Conservation (phyloP, 306 rosid genomes). For the Sindora glabra region DNA sequence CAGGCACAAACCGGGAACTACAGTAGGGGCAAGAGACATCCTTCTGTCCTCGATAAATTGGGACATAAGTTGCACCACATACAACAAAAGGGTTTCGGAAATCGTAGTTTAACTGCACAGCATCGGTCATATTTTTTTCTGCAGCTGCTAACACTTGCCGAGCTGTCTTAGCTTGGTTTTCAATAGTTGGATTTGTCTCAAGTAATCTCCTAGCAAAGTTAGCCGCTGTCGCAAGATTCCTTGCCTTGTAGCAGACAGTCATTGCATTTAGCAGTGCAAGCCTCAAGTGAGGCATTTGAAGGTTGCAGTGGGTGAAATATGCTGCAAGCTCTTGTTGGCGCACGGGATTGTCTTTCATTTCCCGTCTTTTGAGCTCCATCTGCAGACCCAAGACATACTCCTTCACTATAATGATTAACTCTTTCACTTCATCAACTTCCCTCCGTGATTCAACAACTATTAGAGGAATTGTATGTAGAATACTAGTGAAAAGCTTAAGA, state of each 20-base stretch:
- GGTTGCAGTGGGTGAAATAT: slow-evolving; percentile 93
- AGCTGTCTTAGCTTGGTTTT: slow-evolving; percentile 79
- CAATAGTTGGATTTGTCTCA: slow-evolving; percentile 76
- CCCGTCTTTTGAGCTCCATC: slow-evolving; percentile 82
- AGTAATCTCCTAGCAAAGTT: slow-evolving; percentile 79
- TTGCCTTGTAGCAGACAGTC: slow-evolving; percentile 69
- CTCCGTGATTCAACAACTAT: slow-evolving; percentile 83
- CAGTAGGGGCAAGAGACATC: slow-evolving; percentile 83
- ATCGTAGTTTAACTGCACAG: slow-evolving; percentile 64
- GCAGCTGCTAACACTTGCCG: slow-evolving; percentile 91
- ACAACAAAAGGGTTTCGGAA: slow-evolving; percentile 84
- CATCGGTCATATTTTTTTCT: slow-evolving; percentile 80
- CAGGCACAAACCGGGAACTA: slow-evolving; percentile 76
- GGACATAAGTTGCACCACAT: slow-evolving; percentile 86
- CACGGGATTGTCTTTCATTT: slow-evolving; percentile 49
- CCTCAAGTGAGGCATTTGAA: slow-evolving; percentile 85
- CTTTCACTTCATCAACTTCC: slow-evolving; percentile 94
- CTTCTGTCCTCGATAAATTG: slow-evolving; percentile 86
- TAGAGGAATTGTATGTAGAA: slow-evolving; percentile 78
- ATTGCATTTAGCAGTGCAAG: slow-evolving; percentile 71
- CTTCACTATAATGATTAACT: slow-evolving; percentile 63
- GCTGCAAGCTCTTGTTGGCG: slow-evolving; percentile 95
- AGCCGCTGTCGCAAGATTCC: slow-evolving; percentile 79
- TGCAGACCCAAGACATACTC: slow-evolving; percentile 78
- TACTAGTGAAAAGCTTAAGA: slow-evolving; percentile 46